Percentiles rank a stretch among this genome's conserved stretches.
phyloP scores from a whole-genome alignment of 495 filamentous ascomycete genomes.

The Aspergillus ellipticus region DNA sequence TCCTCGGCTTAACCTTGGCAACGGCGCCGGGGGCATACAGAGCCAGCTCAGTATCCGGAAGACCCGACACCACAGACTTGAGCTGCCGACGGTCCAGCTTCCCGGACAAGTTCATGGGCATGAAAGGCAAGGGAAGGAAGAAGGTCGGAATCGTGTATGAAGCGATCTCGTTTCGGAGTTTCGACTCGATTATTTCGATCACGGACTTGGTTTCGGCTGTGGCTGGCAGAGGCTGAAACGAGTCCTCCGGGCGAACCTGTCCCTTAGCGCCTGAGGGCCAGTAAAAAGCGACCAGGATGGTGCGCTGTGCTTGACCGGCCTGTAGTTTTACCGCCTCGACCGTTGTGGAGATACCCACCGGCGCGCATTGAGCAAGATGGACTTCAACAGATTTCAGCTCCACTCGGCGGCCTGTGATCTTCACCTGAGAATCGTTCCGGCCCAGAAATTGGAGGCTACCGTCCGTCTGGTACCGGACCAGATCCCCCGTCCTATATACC shows the following conservation, averaged over 20 bases:
- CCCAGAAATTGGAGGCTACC: constrained; percentile 38
- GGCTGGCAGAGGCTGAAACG: neutral
- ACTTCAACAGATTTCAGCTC: constrained; percentile 43
- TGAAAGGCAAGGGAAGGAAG: neutral
- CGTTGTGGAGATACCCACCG: neutral
- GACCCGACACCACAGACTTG: neutral
- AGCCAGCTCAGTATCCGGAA: neutral
- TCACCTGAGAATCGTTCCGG: constrained; percentile 44
- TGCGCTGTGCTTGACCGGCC: neutral
- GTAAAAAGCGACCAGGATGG: neutral
- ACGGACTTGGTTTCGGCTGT: neutral
- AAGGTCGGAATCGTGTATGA: neutral
- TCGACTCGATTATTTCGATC: neutral
- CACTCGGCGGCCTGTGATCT: constrained; percentile 44
- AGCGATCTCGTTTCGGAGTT: neutral
- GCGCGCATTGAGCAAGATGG: neutral
- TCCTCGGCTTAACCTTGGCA: neutral
- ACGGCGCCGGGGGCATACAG: neutral
- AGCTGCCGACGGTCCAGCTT: neutral
- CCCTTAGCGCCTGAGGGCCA: neutral
- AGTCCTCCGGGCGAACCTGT: neutral
- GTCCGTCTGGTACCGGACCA: constrained; percentile 29
- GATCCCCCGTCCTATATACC: constrained; percentile 44
- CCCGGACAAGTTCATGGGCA: neutral
- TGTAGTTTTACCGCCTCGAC: neutral